phyloP scores from a whole-genome alignment of 1,284 basidiomycete species.

The Heterobasidion irregulare region DNA sequence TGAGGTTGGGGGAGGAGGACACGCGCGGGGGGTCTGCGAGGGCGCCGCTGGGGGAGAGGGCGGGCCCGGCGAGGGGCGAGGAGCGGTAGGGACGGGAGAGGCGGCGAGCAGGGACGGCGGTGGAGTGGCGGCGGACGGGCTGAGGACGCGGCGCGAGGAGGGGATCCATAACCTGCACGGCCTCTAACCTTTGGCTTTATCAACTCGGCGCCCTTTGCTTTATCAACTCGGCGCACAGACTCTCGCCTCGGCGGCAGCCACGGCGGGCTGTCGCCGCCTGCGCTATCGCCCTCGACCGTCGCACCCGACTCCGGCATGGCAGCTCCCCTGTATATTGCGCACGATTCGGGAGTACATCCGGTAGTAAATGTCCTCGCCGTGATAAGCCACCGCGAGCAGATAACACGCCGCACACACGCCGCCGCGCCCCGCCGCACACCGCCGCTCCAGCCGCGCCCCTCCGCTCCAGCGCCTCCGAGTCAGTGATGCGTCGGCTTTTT shows the following conservation, averaged over 20 bases:
- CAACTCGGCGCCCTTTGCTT: too few relatives aligned
- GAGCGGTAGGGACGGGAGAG: slow-evolving; percentile 17
- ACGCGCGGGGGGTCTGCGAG: slow-evolving; percentile 9
- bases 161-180: neutral
- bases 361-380: too few relatives aligned
- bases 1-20: neutral
- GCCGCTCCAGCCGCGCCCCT: neutral
- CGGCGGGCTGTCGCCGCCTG: too few relatives aligned
- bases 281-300: too few relatives aligned
- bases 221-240: too few relatives aligned
- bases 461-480: too few relatives aligned
- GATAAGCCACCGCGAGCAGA: too few relatives aligned
- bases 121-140: slow-evolving; percentile 12
- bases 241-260: too few relatives aligned
- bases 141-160: neutral
- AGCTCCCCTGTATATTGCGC: too few relatives aligned
- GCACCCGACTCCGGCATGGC: too few relatives aligned
- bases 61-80: slow-evolving; percentile 21
- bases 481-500: slow-evolving; percentile 10
- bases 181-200: too few relatives aligned
- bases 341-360: too few relatives aligned
- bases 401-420: neutral
- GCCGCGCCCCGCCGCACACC: neutral
- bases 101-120: slow-evolving; percentile 9
- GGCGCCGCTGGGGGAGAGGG: slow-evolving; percentile 13